These are phyloP conservation scores for Argentina anserina DNA, from an alignment of 306 rosid genomes.

Conservation along the genomic window DNA sequence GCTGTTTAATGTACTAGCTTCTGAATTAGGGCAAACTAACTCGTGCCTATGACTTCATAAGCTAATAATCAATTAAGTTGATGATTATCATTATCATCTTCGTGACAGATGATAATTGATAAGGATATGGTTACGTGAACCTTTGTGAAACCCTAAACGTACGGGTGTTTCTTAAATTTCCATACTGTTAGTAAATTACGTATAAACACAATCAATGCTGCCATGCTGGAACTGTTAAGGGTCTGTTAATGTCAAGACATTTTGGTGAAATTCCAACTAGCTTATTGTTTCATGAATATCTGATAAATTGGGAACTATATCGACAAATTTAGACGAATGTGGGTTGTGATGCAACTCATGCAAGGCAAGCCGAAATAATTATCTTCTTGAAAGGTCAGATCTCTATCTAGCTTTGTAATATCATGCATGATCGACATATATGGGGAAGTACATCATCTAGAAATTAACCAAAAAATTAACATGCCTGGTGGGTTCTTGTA, in stretches of 20 bases:
- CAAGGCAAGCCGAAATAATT: not conserved
- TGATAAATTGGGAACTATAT: not conserved
- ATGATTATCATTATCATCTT: not conserved
- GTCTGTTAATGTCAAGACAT: not conserved
- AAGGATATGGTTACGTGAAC: too few relatives aligned
- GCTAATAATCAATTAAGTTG: too few relatives aligned
- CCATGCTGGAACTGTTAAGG: not conserved
- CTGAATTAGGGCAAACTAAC: not conserved
- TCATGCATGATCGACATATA: not conserved
- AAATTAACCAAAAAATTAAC: not conserved
- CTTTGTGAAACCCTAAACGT: not conserved
- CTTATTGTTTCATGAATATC: not conserved
- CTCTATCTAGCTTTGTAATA: not conserved
- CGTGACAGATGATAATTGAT: not conserved
- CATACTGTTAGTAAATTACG: too few relatives aligned
- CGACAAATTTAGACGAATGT: not conserved
- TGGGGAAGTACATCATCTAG: not conserved
- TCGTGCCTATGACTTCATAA: not conserved
- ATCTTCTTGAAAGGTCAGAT: not conserved
- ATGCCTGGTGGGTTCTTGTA: constrained; percentile 6
- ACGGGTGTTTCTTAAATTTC: not conserved
- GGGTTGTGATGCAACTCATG: not conserved
- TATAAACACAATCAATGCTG: not conserved
- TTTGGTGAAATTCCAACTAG: not conserved
- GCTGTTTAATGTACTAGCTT: not conserved